Conservation (phyloP, 257 asterid species). For the Petunia axillaris region DNA sequence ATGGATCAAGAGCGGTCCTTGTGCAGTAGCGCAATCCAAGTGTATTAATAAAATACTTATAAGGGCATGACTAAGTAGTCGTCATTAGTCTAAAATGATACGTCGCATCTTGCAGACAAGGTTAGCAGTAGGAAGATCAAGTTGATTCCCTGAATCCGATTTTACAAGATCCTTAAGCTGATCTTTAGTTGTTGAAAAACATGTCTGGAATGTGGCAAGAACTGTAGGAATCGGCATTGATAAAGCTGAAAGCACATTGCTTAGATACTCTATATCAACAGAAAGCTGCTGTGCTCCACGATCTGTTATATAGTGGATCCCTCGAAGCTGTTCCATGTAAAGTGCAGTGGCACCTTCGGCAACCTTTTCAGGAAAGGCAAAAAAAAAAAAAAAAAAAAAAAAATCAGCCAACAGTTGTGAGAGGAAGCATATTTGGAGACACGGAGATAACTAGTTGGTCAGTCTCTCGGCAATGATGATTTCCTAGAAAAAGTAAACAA, state of each 20-base stretch:
- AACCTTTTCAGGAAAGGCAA: conserved; percentile 48
- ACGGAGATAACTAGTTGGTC: neutral
- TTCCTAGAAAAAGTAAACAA: neutral
- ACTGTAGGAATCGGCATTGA: conserved; percentile 85
- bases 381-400: conserved; percentile 11
- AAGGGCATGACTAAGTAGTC: conserved; percentile 8
- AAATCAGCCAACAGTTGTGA: neutral
- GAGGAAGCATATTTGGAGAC: neutral
- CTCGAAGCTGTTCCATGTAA: conserved; percentile 84
- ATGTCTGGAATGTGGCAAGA: conserved; percentile 81
- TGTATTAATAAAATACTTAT: neutral
- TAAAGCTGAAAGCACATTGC: conserved; percentile 91
- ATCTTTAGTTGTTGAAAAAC: conserved; percentile 76
- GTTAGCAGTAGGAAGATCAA: conserved; percentile 83
- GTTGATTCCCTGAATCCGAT: conserved; percentile 70
- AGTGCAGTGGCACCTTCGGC: conserved; percentile 96
- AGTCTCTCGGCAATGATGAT: neutral
- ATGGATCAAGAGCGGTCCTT: neutral
- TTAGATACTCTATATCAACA: conserved; percentile 88
- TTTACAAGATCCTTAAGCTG: conserved; percentile 80
- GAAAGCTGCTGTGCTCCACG: conserved; percentile 96
- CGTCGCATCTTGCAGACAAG: conserved; percentile 94
- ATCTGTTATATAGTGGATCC: conserved; percentile 83
- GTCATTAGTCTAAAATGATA: conserved; percentile 55
- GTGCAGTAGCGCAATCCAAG: neutral